Percentiles rank a stretch among this genome's conserved stretches.
Evolutionary conservation across 768 basidiomycete species (phyloP).

Genomic region (Symmetrospora coprosmae): DNA sequence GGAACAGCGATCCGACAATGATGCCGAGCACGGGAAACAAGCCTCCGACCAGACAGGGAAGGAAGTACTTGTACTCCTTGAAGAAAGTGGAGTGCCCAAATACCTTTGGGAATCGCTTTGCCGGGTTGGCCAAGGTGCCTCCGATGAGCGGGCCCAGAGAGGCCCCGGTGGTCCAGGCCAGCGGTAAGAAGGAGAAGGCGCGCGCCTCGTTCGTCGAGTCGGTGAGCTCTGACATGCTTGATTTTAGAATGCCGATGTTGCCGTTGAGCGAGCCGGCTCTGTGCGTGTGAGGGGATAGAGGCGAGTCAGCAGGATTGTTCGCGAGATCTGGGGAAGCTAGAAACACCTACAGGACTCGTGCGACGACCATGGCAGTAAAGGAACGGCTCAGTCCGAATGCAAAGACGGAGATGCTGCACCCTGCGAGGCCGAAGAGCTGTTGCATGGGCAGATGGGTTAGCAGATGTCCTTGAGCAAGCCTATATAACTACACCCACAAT

Average conservation of each 20-base stretch:
- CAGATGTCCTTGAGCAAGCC: background rate
- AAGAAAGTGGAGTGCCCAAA: constrained; percentile 24
- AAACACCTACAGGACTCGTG: constrained; percentile 24
- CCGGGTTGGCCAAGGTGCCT: constrained; percentile 29
- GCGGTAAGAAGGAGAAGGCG: constrained; percentile 29
- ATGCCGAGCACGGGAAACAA: constrained; percentile 26
- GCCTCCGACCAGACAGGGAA: constrained; percentile 30
- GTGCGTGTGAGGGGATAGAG: background rate
- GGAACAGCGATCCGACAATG: constrained; percentile 26
- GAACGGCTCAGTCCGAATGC: constrained; percentile 25
- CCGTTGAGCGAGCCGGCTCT: constrained; percentile 16
- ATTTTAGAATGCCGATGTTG: constrained; percentile 24
- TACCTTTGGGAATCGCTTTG: constrained; percentile 17
- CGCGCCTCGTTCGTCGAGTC: constrained; percentile 30
- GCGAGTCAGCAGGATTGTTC: background rate
- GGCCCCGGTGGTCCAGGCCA: constrained; percentile 25
- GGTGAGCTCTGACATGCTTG: constrained; percentile 26
- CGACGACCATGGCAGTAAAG: constrained; percentile 23
- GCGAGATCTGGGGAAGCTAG: constrained; percentile 16
- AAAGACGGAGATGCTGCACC: constrained; percentile 25
- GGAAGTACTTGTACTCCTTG: constrained; percentile 23
- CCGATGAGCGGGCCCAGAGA: constrained; percentile 27
- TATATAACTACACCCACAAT: background rate
- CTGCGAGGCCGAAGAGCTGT: constrained; percentile 27
- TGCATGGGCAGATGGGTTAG: background rate